phyloP scores from a whole-genome alignment of 768 basidiomycete species.

The Butyriboletus loyo region DNA sequence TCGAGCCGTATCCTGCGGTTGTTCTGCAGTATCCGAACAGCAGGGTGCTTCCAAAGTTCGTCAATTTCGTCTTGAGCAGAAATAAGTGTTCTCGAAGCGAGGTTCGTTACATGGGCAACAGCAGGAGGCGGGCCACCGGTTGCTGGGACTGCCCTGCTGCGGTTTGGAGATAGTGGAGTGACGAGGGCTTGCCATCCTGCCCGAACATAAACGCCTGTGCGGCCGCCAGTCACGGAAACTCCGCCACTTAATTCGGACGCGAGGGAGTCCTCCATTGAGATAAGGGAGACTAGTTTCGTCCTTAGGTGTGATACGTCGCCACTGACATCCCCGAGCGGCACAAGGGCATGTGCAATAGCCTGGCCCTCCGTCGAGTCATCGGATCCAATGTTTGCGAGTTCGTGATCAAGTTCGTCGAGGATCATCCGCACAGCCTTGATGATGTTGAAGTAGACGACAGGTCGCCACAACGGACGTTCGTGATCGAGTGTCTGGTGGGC shows the following conservation, averaged over 20 bases:
- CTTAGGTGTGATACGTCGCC: slow-evolving; percentile 53
- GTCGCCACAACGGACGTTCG: slow-evolving; percentile 73
- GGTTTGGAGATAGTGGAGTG: slow-evolving; percentile 40
- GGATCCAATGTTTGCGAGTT: slow-evolving; percentile 37
- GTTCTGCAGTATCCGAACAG: slow-evolving; percentile 54
- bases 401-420: slow-evolving; percentile 65
- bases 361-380: slow-evolving; percentile 31
- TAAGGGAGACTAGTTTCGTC: slow-evolving; percentile 55
- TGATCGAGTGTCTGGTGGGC: slow-evolving; percentile 66
- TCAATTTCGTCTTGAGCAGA: slow-evolving; percentile 50
- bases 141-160: slow-evolving; percentile 38
- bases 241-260: slow-evolving; percentile 69
- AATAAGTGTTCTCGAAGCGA: slow-evolving; percentile 56
- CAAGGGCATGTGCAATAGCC: slow-evolving; percentile 30
- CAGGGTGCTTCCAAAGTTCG: slow-evolving; percentile 68
- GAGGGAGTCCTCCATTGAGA: slow-evolving; percentile 64
- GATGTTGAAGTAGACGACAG: slow-evolving; percentile 81
- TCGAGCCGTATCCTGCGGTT: slow-evolving; percentile 63
- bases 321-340: slow-evolving; percentile 33
- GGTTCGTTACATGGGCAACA: slow-evolving; percentile 43
- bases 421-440: slow-evolving; percentile 76
- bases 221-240: slow-evolving; percentile 56
- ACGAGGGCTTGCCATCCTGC: slow-evolving; percentile 69
- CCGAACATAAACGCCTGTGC: slow-evolving; percentile 63
- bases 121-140: slow-evolving; percentile 30